Evolutionary conservation across 768 basidiomycete genomes (phyloP).

Genomic region (Boletus tomentosulus): DNA sequence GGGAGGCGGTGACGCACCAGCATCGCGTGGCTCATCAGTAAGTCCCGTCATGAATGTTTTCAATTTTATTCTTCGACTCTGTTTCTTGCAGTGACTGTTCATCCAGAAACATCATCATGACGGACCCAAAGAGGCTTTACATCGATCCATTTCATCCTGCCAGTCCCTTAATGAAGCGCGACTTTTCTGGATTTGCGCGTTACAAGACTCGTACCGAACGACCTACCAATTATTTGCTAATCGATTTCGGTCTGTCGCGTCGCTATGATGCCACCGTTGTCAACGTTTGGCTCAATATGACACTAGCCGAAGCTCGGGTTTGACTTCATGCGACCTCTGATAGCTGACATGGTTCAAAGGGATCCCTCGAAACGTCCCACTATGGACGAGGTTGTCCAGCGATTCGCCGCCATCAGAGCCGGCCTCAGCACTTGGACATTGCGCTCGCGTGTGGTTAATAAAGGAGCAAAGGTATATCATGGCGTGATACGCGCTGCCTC

Average conservation of each 20-base stretch:
- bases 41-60: neutral
- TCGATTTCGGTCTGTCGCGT: too few species aligned
- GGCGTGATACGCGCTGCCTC: neutral
- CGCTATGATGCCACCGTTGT: too few species aligned
- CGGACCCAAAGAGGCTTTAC: too few species aligned
- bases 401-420: neutral
- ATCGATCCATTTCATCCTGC: too few species aligned
- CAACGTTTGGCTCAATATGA: neutral
- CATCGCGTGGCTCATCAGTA: constrained; percentile 16
- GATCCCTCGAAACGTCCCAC: neutral
- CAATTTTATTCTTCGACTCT: neutral
- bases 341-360: neutral
- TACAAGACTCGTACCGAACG: too few species aligned
- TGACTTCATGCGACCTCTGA: neutral
- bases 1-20: constrained; percentile 10
- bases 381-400: neutral
- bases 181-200: too few species aligned
- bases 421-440: neutral
- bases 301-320: neutral
- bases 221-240: too few species aligned
- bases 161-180: too few species aligned
- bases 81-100: constrained; percentile 16
- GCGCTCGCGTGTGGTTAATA: neutral
- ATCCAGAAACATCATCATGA: too few species aligned
- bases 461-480: neutral